These are phyloP conservation scores for Blumeria graminis DNA, from an alignment of 2,329 filamentous ascomycete species.

Conservation along the genomic window DNA sequence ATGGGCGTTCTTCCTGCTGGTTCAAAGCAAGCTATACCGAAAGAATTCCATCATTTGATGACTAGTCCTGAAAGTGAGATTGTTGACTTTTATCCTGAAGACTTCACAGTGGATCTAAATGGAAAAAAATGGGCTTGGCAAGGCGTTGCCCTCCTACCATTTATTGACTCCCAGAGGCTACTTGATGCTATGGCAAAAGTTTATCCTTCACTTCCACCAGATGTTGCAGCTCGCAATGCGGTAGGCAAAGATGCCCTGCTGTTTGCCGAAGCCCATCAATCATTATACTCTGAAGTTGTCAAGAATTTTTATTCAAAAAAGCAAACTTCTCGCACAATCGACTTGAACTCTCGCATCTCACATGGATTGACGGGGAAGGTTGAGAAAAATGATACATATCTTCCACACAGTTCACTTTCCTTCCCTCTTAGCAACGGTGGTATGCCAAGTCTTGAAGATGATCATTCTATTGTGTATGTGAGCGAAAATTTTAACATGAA, in stretches of 20 bases:
- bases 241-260: conserved; percentile 62
- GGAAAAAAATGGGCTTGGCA: conserved; percentile 99
- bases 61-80: conserved; percentile 69
- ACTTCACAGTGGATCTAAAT: conserved; percentile 82
- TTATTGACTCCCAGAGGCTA: conserved; percentile 80
- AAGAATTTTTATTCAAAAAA: conserved; percentile 83
- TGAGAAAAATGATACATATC: conserved; percentile 59
- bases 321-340: conserved; percentile 38
- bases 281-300: conserved; percentile 62
- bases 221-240: conserved; percentile 57
- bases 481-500: background rate
- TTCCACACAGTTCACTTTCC: conserved; percentile 58
- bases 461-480: conserved; percentile 61
- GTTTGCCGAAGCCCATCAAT: conserved; percentile 57
- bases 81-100: conserved; percentile 90
- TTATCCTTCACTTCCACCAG: conserved; percentile 54
- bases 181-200: conserved; percentile 60
- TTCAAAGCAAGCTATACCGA: conserved; percentile 74
- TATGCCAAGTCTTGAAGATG: conserved; percentile 59
- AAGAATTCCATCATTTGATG: conserved; percentile 80
- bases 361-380: conserved; percentile 60
- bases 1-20: conserved; percentile 94
- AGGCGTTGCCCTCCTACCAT: conserved; percentile 76
- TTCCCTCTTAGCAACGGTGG: conserved; percentile 51
- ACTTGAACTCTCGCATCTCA: conserved; percentile 50